These are phyloP conservation scores for Cryptococcus wingfieldii DNA, from an alignment of 1,284 basidiomycete species.

Conservation along the genomic window DNA sequence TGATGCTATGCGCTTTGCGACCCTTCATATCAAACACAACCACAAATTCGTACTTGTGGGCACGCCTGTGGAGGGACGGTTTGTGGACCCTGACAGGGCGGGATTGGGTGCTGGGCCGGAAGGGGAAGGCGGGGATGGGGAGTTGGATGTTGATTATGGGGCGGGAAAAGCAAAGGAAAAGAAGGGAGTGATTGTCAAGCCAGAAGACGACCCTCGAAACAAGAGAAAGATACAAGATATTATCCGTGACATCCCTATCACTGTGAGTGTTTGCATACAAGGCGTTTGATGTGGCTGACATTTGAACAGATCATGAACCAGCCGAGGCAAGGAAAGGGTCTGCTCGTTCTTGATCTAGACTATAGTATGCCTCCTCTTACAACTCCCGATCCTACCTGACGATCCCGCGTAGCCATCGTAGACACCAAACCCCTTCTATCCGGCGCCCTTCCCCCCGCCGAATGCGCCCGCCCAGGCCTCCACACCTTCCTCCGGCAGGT, in stretches of 20 bases:
- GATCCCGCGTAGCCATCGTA: slow-evolving; percentile 58
- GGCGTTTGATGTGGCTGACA: background rate
- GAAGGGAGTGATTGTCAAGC: slow-evolving; percentile 50
- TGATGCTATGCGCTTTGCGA: slow-evolving; percentile 33
- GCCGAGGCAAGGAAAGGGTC: slow-evolving; percentile 66
- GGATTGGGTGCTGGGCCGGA: slow-evolving; percentile 48
- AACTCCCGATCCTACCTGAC: too few relatives aligned
- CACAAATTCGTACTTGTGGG: slow-evolving; percentile 78
- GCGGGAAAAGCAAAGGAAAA: slow-evolving; percentile 48
- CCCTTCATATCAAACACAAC: slow-evolving; percentile 56
- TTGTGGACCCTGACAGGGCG: slow-evolving; percentile 59
- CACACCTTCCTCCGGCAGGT: slow-evolving; percentile 70
- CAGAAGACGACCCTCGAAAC: slow-evolving; percentile 69
- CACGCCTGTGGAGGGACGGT: slow-evolving; percentile 74
- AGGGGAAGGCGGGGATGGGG: slow-evolving; percentile 30
- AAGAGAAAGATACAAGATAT: slow-evolving; percentile 71
- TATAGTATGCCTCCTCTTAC: slow-evolving; percentile 58
- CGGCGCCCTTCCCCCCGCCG: slow-evolving; percentile 67
- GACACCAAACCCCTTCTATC: slow-evolving; percentile 76
- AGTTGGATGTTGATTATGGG: slow-evolving; percentile 58
- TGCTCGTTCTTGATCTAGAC: slow-evolving; percentile 82
- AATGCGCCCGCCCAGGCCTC: slow-evolving; percentile 75
- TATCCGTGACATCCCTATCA: slow-evolving; percentile 58
- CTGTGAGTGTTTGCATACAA: slow-evolving; percentile 22
- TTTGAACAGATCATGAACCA: slow-evolving; percentile 63